Conservation (phyloP, 768 basidiomycete genomes). For the Naganishia kalamii region DNA sequence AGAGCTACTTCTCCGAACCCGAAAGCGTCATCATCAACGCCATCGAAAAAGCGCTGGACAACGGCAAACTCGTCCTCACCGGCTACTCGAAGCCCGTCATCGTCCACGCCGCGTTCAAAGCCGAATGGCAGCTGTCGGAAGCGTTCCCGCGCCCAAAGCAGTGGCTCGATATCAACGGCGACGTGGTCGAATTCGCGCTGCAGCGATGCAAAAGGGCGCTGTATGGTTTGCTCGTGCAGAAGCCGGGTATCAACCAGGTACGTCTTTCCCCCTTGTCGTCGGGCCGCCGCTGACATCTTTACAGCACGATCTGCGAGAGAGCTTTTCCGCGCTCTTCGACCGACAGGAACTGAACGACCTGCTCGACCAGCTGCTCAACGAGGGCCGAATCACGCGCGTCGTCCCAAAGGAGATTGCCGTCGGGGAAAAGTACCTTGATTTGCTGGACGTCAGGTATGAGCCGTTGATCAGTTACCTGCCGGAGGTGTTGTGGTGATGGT, state of each 20-base stretch:
- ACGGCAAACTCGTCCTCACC: slow-evolving; percentile 5
- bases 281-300: neutral
- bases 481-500: neutral
- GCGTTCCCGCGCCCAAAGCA: slow-evolving; percentile 23
- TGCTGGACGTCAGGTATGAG: slow-evolving; percentile 8
- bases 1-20: neutral
- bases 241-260: slow-evolving; percentile 39
- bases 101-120: neutral
- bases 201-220: slow-evolving; percentile 22
- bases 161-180: slow-evolving; percentile 39
- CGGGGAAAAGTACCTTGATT: neutral
- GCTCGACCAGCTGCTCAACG: slow-evolving; percentile 27
- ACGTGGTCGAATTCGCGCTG: slow-evolving; percentile 27
- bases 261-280: slow-evolving; percentile 1
- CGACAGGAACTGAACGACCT: slow-evolving; percentile 38
- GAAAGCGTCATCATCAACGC: slow-evolving; percentile 5
- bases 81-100: neutral
- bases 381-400: slow-evolving; percentile 4
- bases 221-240: slow-evolving; percentile 23
- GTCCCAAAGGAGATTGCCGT: neutral
- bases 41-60: neutral
- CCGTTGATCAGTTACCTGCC: neutral
- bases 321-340: slow-evolving; percentile 24
- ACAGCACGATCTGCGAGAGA: slow-evolving; percentile 26
- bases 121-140: slow-evolving; percentile 4